These are phyloP conservation scores for Podosphaera xanthii DNA, from an alignment of 2,329 filamentous ascomycete species.

Conservation along the genomic window DNA sequence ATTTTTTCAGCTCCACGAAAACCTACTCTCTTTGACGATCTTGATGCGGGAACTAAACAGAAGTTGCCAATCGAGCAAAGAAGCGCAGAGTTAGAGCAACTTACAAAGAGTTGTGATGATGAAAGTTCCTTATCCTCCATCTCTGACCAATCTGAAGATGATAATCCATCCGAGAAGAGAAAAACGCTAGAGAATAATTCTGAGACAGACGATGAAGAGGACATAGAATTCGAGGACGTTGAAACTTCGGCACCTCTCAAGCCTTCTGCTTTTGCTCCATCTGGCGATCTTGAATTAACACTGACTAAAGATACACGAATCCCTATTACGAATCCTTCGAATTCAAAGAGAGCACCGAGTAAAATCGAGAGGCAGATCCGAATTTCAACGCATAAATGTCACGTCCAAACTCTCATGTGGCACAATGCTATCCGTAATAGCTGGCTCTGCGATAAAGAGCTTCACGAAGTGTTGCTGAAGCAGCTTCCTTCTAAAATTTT, in stretches of 20 bases:
- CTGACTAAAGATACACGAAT: slow-evolving; percentile 35
- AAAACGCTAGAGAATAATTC: slow-evolving; percentile 16
- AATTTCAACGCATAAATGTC: slow-evolving; percentile 61
- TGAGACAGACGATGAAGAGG: slow-evolving; percentile 25
- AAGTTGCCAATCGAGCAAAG: slow-evolving; percentile 21
- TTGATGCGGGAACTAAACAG: slow-evolving; percentile 23
- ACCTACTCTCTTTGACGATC: slow-evolving; percentile 35
- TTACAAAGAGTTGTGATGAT: slow-evolving; percentile 22
- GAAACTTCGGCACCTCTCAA: slow-evolving; percentile 17
- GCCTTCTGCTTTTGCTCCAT: slow-evolving; percentile 24
- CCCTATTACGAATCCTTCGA: slow-evolving; percentile 35
- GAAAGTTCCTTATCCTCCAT: slow-evolving; percentile 16
- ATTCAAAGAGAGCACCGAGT: slow-evolving; percentile 59
- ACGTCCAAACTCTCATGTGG: slow-evolving; percentile 71
- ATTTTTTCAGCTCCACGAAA: slow-evolving; percentile 22
- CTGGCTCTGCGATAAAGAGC: slow-evolving; percentile 56
- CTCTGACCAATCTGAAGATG: slow-evolving; percentile 28
- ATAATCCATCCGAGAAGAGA: slow-evolving; percentile 24
- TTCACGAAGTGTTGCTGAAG: slow-evolving; percentile 56
- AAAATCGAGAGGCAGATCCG: slow-evolving; percentile 67
- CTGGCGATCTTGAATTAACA: slow-evolving; percentile 53
- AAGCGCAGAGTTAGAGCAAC: slow-evolving; percentile 17
- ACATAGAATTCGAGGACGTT: slow-evolving; percentile 40
- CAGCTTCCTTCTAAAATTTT: slow-evolving; percentile 37
- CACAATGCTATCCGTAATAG: slow-evolving; percentile 72